Conservation (phyloP, 208 protist species). For the Leishmania braziliensis region DNA sequence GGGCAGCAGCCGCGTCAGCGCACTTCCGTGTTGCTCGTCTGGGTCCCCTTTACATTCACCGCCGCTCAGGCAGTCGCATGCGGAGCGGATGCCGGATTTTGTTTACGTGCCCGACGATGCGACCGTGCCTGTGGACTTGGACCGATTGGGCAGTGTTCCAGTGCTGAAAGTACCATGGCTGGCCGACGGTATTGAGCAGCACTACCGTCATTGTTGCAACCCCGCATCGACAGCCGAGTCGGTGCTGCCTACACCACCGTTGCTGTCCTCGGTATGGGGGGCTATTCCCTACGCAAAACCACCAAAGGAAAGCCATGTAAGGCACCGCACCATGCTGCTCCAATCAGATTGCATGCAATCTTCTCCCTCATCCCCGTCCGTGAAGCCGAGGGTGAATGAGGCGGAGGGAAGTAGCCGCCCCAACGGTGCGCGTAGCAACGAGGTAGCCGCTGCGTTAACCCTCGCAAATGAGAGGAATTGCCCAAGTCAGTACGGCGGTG, state of each 20-base stretch:
- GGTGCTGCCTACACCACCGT: neutral
- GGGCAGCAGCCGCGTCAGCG: neutral
- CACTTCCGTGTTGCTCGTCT: neutral
- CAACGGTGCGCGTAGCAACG: neutral
- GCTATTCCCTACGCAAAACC: neutral
- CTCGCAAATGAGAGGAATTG: too few relatives aligned
- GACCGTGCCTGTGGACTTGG: conserved; percentile 9
- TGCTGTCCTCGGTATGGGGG: conserved; percentile 3
- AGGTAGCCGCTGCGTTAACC: neutral
- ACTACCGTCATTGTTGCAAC: conserved; percentile 14
- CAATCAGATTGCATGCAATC: neutral
- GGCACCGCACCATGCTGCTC: neutral
- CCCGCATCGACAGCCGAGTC: neutral
- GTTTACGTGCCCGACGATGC: conserved; percentile 37
- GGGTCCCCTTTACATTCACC: neutral
- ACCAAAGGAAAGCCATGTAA: neutral
- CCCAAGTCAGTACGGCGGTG: neutral
- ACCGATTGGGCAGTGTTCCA: conserved; percentile 31
- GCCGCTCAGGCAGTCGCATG: conserved; percentile 1
- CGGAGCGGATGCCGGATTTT: conserved; percentile 29
- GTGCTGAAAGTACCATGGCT: conserved; percentile 46
- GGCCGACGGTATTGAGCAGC: conserved; percentile 30
- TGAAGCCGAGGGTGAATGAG: neutral
- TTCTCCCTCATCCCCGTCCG: neutral
- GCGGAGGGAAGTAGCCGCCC: neutral